Conservation (phyloP, 2,329 filamentous ascomycete genomes). For the Thelonectria rubi region DNA sequence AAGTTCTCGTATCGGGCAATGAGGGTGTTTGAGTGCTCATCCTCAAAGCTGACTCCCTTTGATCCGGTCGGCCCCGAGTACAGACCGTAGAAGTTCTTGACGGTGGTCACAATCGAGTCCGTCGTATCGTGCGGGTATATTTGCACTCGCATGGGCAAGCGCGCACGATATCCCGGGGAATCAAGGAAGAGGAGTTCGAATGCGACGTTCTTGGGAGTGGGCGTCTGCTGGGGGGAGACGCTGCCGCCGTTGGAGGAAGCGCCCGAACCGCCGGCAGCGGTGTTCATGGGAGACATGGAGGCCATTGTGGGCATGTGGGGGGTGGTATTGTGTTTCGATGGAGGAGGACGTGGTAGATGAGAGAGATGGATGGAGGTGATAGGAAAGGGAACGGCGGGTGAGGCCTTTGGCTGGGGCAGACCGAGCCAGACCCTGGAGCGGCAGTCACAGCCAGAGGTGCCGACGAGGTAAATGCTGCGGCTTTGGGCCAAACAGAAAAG, state of each 20-base stretch:
- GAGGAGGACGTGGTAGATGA: constrained; percentile 34
- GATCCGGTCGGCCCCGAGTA: constrained; percentile 77
- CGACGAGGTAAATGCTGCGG: constrained; percentile 39
- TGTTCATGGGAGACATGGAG: constrained; percentile 57
- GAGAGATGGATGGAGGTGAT: constrained; percentile 32
- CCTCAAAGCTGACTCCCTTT: constrained; percentile 93
- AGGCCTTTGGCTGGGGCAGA: constrained; percentile 47
- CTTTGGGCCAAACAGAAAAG: constrained; percentile 36
- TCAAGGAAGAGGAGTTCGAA: constrained; percentile 79
- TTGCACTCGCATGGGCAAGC: constrained; percentile 85
- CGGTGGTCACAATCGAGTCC: constrained; percentile 96
- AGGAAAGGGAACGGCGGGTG: constrained; percentile 40
- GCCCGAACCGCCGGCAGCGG: constrained; percentile 44
- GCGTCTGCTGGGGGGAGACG: constrained; percentile 57
- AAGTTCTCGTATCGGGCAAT: constrained; percentile 98
- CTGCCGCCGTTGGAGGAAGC: constrained; percentile 54
- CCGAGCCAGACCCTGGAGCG: constrained; percentile 39
- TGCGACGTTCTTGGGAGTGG: constrained; percentile 76
- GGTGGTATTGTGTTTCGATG: constrained; percentile 41
- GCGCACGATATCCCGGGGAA: constrained; percentile 73
- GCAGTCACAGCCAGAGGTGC: constrained; percentile 38
- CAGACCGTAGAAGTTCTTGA: constrained; percentile 98
- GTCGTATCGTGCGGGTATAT: constrained; percentile 97
- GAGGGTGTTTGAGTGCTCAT: constrained; percentile 85
- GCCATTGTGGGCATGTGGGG: constrained; percentile 52